Percentiles rank a stretch among this genome's conserved stretches.
phyloP scores from a whole-genome alignment of 306 rosid genomes.

The Castanopsis chinensis region DNA sequence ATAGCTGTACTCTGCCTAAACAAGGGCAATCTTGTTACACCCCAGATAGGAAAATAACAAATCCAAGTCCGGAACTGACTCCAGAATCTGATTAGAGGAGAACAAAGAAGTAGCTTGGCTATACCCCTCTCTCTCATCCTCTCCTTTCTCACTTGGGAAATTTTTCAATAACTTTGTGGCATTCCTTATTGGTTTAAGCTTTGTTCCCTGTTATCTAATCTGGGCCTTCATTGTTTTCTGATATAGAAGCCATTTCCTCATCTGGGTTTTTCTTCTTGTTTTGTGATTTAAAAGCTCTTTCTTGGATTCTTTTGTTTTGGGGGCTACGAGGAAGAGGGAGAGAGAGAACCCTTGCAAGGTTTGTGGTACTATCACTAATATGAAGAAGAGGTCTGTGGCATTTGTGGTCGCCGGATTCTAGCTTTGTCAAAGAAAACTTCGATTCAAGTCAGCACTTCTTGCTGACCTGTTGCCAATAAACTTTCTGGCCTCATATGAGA shows the following conservation, averaged over 20 bases:
- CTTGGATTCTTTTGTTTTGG: slow-evolving; percentile 9
- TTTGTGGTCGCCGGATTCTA: slow-evolving; percentile 87
- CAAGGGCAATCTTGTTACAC: slow-evolving; percentile 8
- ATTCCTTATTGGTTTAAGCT: background rate
- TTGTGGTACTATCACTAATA: slow-evolving; percentile 92
- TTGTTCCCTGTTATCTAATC: slow-evolving; percentile 7
- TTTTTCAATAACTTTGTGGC: background rate
- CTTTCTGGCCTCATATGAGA: background rate
- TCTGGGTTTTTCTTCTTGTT: slow-evolving; percentile 33
- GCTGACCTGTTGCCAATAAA: background rate
- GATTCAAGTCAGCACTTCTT: slow-evolving; percentile 62
- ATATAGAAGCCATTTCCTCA: slow-evolving; percentile 19
- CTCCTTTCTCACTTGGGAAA: background rate
- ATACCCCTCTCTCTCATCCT: background rate
- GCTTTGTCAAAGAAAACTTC: slow-evolving; percentile 64
- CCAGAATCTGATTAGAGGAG: slow-evolving; percentile 16
- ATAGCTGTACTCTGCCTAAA: background rate
- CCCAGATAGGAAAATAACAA: slow-evolving; percentile 11
- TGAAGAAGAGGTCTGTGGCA: slow-evolving; percentile 98
- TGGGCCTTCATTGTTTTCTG: slow-evolving; percentile 6
- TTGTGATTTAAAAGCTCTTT: background rate
- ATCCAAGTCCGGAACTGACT: background rate
- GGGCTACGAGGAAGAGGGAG: slow-evolving; percentile 88
- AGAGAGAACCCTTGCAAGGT: slow-evolving; percentile 96
- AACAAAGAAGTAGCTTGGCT: slow-evolving; percentile 6